These are phyloP conservation scores for Coleophoma cylindrospora DNA, from an alignment of 2,329 filamentous ascomycete species.

Conservation along the genomic window DNA sequence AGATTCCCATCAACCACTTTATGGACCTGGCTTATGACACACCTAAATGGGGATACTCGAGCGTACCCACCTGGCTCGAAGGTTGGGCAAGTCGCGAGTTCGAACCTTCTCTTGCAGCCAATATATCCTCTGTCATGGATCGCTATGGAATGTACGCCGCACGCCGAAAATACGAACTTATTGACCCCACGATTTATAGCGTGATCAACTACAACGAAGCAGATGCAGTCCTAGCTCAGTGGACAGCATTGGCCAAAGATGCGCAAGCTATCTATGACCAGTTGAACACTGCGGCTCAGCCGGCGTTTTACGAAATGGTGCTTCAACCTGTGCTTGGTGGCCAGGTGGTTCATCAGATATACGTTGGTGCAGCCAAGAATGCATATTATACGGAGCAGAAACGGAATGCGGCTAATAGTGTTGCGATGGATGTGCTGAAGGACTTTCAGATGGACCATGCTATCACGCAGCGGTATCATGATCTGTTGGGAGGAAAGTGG, in stretches of 20 bases:
- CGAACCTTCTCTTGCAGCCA: constrained; percentile 37
- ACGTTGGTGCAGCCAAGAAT: constrained; percentile 45
- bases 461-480: constrained; percentile 52
- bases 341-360: constrained; percentile 48
- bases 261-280: constrained; percentile 52
- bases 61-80: constrained; percentile 49
- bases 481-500: constrained; percentile 57
- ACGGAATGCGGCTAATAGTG: constrained; percentile 48
- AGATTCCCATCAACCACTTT: constrained; percentile 63
- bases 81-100: constrained; percentile 56
- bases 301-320: constrained; percentile 59
- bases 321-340: constrained; percentile 56
- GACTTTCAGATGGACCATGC: constrained; percentile 52
- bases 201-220: constrained; percentile 62
- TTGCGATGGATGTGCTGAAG: constrained; percentile 45
- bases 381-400: constrained; percentile 50
- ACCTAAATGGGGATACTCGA: constrained; percentile 48
- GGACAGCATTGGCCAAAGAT: constrained; percentile 44
- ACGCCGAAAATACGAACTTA: constrained; percentile 56
- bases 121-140: constrained; percentile 46
- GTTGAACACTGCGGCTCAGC: constrained; percentile 42
- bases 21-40: constrained; percentile 65
- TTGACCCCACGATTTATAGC: constrained; percentile 54
- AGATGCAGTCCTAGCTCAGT: constrained; percentile 49
- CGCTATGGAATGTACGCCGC: constrained; percentile 52